These are phyloP conservation scores for Cicer pinnatifidum DNA, from an alignment of 306 rosid species.

Conservation along the genomic window DNA sequence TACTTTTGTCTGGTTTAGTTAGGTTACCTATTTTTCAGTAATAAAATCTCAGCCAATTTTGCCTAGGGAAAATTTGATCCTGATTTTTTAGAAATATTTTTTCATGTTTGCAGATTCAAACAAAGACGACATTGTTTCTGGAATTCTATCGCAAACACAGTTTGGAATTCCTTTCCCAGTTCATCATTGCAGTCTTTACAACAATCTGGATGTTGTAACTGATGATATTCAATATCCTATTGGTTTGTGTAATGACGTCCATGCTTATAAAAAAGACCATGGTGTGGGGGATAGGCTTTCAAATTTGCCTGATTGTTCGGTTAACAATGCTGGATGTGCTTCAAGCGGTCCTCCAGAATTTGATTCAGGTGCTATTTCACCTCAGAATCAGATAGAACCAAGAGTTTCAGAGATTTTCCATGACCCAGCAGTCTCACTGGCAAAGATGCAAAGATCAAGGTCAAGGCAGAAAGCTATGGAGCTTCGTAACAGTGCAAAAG, in stretches of 20 bases:
- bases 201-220: slow-evolving; percentile 48
- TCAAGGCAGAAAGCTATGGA: slow-evolving; percentile 84
- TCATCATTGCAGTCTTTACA: slow-evolving; percentile 45
- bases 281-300: slow-evolving; percentile 44
- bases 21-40: background rate
- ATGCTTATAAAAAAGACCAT: slow-evolving; percentile 39
- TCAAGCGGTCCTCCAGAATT: slow-evolving; percentile 48
- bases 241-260: slow-evolving; percentile 46
- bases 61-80: slow-evolving; percentile 3
- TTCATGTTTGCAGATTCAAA: slow-evolving; percentile 55
- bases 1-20: background rate
- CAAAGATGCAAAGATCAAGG: slow-evolving; percentile 83
- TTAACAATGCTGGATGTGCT: slow-evolving; percentile 51
- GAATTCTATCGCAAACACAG: slow-evolving; percentile 48
- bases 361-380: slow-evolving; percentile 50
- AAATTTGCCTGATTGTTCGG: slow-evolving; percentile 51
- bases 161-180: slow-evolving; percentile 50
- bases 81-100: background rate
- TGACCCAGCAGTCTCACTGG: slow-evolving; percentile 70
- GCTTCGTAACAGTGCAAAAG: slow-evolving; percentile 69
- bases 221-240: slow-evolving; percentile 41
- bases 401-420: slow-evolving; percentile 47
- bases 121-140: slow-evolving; percentile 54
- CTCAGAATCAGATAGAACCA: slow-evolving; percentile 54
- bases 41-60: slow-evolving; percentile 18